Evolutionary conservation across 805 yeast genomes (phyloP), one percentile per base, ranked within the genome.

Genomic region (Cyberlindnera mississippiensis): DNA sequence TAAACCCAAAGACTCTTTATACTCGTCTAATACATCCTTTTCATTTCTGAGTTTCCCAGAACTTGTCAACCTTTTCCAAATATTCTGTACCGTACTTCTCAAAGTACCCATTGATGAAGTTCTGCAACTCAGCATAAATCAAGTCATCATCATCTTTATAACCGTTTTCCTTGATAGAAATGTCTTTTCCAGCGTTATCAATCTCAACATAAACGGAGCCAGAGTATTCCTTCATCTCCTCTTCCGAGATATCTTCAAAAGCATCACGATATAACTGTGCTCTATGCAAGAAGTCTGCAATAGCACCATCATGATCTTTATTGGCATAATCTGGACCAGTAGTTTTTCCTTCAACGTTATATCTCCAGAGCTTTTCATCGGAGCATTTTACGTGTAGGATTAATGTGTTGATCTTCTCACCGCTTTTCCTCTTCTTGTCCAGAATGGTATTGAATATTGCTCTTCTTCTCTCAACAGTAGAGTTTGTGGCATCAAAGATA

Each of bases 291-390:
- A 83, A 83, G 63, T 82, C 89, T 4, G 62, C 49, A 14, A 81
- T 71, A 4, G 88, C 79, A 6, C 56, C 56, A 27, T 69, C 69
- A 49, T 77, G 75, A 33, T 76, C 73, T 49, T 68, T 66, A 35
- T 72, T 72, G 40, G 58, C 62, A 58, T 83, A 83, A 57, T 83
- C 90, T 29, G 69, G 71, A 54, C 80, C 81, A 40, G 64, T 67
- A 1, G 88, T 73, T 58, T 83, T 83, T 38, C 78, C 75, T 51
- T 75, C 79, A 40, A 82, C 78, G 60, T 83, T 83, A 59, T 59
- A 83, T 44, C 74, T 67, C 50, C 80, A 61, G 24, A 79, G 68
- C 14, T 67, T 67, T 24, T 60, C 59, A 55, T 79, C 75, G n/a
- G 68, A 60, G 53, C 85, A 79, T 48, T 75, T 71, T 22, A 83